These are phyloP conservation scores for Alternaria sp. DNA, from an alignment of 2,329 filamentous ascomycete genomes.

Conservation along the genomic window DNA sequence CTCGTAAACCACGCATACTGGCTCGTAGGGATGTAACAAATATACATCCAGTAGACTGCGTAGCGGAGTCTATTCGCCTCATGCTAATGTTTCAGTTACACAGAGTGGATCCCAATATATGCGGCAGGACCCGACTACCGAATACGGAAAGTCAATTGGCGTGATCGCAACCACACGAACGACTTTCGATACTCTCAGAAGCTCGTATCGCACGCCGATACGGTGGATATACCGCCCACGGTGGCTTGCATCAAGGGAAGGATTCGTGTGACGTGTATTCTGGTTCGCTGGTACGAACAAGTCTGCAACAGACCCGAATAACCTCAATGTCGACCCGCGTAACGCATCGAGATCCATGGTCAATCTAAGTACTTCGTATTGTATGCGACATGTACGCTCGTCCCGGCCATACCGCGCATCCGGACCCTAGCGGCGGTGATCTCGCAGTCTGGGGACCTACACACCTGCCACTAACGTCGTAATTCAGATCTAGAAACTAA, in stretches of 20 bases:
- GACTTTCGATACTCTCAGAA: neutral
- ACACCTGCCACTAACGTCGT: neutral
- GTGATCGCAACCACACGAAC: constrained; percentile 1
- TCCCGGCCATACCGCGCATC: neutral
- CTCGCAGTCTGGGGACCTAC: neutral
- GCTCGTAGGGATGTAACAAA: neutral
- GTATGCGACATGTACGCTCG: neutral
- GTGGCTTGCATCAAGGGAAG: neutral
- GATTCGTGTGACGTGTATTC: neutral
- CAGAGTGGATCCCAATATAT: neutral
- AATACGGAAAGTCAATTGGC: neutral
- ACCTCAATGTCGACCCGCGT: neutral
- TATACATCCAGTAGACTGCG: neutral
- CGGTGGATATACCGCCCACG: neutral
- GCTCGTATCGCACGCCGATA: constrained; percentile 1
- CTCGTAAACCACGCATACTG: neutral
- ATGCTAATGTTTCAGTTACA: neutral
- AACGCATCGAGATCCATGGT: neutral
- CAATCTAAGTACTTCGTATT: neutral
- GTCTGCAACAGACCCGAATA: neutral
- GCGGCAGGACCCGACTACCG: neutral
- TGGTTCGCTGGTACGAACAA: neutral
- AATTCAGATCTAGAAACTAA: neutral
- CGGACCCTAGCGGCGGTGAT: neutral
- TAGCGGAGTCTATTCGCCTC: neutral